Percentiles rank a stretch among this genome's conserved stretches.
Conservation (phyloP, 768 basidiomycete genomes). For the Leccinum pellstonianum region DNA sequence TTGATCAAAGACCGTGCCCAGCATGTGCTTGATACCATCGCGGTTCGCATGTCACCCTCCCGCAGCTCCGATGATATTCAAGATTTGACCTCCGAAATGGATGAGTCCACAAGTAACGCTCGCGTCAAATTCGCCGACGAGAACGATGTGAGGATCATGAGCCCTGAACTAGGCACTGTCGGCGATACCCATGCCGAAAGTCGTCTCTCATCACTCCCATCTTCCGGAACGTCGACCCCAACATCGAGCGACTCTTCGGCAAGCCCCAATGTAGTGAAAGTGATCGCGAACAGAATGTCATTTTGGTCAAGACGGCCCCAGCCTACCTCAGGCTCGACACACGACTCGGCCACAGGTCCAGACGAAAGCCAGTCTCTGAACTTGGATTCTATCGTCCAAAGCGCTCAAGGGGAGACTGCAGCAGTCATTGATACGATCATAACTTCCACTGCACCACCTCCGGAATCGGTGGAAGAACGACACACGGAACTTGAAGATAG, state of each 20-base stretch:
- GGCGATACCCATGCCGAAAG: slow-evolving; percentile 1
- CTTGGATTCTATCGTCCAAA: slow-evolving; percentile 43
- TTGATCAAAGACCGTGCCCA: slow-evolving; percentile 64
- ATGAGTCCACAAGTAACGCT: slow-evolving; percentile 19
- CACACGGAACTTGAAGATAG: slow-evolving; percentile 79
- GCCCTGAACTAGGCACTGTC: slow-evolving; percentile 29
- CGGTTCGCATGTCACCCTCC: slow-evolving; percentile 51
- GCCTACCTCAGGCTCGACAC: slow-evolving; percentile 16
- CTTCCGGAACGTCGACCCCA: slow-evolving; percentile 56
- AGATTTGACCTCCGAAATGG: slow-evolving; percentile 16
- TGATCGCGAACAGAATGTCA: slow-evolving; percentile 62
- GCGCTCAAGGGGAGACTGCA: slow-evolving; percentile 45
- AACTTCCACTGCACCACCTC: slow-evolving; percentile 59
- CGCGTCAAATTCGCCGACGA: slow-evolving; percentile 57
- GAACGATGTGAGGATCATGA: slow-evolving; percentile 45
- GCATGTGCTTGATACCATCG: slow-evolving; percentile 49
- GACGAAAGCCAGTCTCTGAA: slow-evolving; percentile 30
- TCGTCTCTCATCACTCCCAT: slow-evolving; percentile 21
- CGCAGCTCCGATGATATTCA: slow-evolving; percentile 34
- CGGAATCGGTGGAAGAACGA: slow-evolving; percentile 60
- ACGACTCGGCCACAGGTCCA: slow-evolving; percentile 9
- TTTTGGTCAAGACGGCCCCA: slow-evolving; percentile 66
- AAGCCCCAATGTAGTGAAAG: slow-evolving; percentile 57
- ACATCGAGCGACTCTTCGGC: slow-evolving; percentile 45
- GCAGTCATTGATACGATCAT: slow-evolving; percentile 59